Percentiles rank a stretch among this genome's conserved stretches.
Evolutionary conservation across 805 yeast genomes (phyloP).

Genomic region (Starmerella vitae): DNA sequence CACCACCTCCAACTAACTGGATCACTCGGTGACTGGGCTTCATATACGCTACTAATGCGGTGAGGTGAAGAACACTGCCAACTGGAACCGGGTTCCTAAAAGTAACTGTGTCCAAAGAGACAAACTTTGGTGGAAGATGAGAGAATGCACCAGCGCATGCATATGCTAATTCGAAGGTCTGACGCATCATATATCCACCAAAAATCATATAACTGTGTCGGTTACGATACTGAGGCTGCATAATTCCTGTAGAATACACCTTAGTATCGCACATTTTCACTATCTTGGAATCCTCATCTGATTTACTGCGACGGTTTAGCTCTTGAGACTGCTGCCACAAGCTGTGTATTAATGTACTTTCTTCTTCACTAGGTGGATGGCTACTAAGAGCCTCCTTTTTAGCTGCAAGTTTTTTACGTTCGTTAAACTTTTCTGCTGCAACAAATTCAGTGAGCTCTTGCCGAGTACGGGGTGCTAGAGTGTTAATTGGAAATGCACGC

Average conservation of each 20-base stretch:
- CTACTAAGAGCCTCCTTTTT: conserved; percentile 44
- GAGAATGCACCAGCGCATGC: conserved; percentile 85
- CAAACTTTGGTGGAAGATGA: conserved; percentile 73
- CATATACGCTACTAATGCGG: conserved; percentile 74
- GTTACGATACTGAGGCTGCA: conserved; percentile 95
- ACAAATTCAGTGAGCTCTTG: conserved; percentile 71
- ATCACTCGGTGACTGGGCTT: conserved; percentile 37
- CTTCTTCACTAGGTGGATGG: conserved; percentile 64
- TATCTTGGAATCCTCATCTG: conserved; percentile 26
- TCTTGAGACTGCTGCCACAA: conserved; percentile 39
- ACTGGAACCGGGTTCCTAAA: conserved; percentile 94
- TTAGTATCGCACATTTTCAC: conserved; percentile 59
- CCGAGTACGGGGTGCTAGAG: conserved; percentile 60
- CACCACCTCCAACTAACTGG: conserved; percentile 31
- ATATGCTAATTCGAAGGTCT: conserved; percentile 85
- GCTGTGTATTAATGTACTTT: conserved; percentile 59
- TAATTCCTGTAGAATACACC: conserved; percentile 63
- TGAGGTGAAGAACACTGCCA: conserved; percentile 74
- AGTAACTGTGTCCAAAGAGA: conserved; percentile 79
- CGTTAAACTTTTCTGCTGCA: conserved; percentile 80
- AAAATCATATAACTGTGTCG: conserved; percentile 89
- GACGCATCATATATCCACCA: conserved; percentile 88
- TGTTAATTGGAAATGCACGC: conserved; percentile 74
- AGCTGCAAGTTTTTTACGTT: conserved; percentile 70
- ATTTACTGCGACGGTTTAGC: not conserved